A percentile compares a stretch with the other conserved stretches of the same genome.
Conservation (phyloP, 306 rosid species). For the Trifolium fragiferum region DNA sequence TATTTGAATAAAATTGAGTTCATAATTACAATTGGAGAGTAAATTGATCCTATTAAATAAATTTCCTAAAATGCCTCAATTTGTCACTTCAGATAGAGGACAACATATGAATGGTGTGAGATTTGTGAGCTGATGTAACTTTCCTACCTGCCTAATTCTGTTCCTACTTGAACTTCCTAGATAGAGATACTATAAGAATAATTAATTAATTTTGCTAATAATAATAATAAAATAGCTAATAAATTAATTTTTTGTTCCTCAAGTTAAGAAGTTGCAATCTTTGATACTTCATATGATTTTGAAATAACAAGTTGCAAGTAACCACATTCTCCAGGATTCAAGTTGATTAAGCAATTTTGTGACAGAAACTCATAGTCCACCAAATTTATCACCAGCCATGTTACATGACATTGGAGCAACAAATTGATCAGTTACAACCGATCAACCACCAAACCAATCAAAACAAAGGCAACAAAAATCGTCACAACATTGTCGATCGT, state of each 20-base stretch:
- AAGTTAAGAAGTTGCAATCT: constrained; percentile 38
- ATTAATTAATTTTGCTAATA: constrained; percentile 3
- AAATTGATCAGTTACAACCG: constrained; percentile 27
- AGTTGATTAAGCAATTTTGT: constrained; percentile 11
- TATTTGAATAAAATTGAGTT: background rate
- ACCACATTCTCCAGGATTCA: background rate
- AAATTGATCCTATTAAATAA: constrained; percentile 26
- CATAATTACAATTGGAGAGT: constrained; percentile 42
- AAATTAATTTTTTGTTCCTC: background rate
- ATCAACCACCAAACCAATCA: constrained; percentile 47
- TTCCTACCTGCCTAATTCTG: constrained; percentile 36
- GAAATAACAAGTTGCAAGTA: constrained; percentile 24
- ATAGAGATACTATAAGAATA: background rate
- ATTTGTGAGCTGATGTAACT: constrained; percentile 28
- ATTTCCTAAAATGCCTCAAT: constrained; percentile 19
- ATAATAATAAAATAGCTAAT: background rate
- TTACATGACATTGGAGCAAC: background rate
- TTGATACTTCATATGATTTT: no score
- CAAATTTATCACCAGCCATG: constrained; percentile 14
- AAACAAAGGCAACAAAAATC: constrained; percentile 11
- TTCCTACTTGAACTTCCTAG: background rate
- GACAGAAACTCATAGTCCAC: background rate
- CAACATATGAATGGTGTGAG: constrained; percentile 29
- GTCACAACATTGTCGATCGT: background rate
- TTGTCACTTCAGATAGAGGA: constrained; percentile 30